Evolutionary conservation across 345 rosid genomes (phyloP), one percentile per base, ranked within the genome.

Genomic region (Sonneratia alba): DNA sequence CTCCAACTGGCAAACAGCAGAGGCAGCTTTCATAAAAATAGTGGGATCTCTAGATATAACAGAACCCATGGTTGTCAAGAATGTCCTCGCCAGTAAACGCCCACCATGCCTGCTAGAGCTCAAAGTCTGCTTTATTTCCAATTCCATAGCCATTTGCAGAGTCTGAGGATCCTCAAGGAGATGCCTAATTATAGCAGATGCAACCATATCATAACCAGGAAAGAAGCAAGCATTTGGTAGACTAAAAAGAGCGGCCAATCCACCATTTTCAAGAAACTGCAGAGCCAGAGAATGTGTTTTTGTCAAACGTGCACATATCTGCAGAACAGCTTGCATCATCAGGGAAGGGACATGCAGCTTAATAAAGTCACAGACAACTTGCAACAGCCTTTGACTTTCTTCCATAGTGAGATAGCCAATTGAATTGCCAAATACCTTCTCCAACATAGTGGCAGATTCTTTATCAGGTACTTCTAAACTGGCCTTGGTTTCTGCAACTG

Each of bases 161-260:
- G 96, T 94, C 78, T 88, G 98, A 72, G 98, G 95, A 81, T 94
- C 98, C 83, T 94, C 98, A 73, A 94, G 86, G 63, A 94, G 96
- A 85, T 94, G 98, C 9, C 96, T 82, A 27, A 91, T 81, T 47
- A 94, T 91, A 66, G 86, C 85, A 80, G 97, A 88, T 73, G 90
- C 90, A 81, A 94, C 97, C 71, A 87, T 86, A 71, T 94, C 95
- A 84, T 89, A 94, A 63, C 93, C 97, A 56, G 96, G 93, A 83
- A 91, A 94, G 77, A 88, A 88, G 73, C 96, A 90, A 73, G 86
- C 82, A 75, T 85, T 85, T 59, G 96, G 97, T 77, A 91, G 93
- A 83, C 78, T 85, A 76, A 94, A 88, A 64, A 94, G 92, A 59
- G 92, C 85, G 62, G 84, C 79, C 78, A 94, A 82, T 64, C 90